Evolutionary conservation across 192 early-diverging fungal species (phyloP).

Genomic region (Obelidium mucronatum): DNA sequence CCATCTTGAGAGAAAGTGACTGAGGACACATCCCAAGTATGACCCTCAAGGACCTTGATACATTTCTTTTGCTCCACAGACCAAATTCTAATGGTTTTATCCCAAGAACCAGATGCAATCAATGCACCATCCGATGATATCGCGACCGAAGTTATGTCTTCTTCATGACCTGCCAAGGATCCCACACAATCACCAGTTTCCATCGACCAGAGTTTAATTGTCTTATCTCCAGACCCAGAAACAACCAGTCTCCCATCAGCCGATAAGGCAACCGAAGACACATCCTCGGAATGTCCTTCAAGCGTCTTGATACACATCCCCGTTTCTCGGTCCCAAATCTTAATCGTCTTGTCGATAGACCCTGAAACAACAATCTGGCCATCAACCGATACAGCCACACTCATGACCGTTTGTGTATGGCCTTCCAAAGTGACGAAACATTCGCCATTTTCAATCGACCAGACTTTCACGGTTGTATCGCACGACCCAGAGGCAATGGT

Average conservation of each 20-base stretch:
- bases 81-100: constrained; percentile 34
- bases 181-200: background rate
- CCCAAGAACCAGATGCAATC: constrained; percentile 8
- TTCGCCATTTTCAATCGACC: constrained; percentile 26
- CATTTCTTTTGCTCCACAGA: constrained; percentile 47
- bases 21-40: constrained; percentile 5
- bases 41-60: background rate
- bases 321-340: background rate
- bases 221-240: constrained; percentile 14
- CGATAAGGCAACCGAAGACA: constrained; percentile 22
- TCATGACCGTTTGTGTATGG: background rate
- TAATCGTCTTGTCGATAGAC: constrained; percentile 7
- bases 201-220: constrained; percentile 22
- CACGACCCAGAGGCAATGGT: constrained; percentile 69
- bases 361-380: background rate
- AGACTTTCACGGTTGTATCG: constrained; percentile 34
- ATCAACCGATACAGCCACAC: background rate
- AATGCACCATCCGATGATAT: constrained; percentile 14
- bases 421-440: background rate
- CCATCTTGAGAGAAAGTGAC: background rate
- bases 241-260: constrained; percentile 10
- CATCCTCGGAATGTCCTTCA: constrained; percentile 5
- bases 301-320: constrained; percentile 26
- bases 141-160: constrained; percentile 28
- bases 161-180: constrained; percentile 14